phyloP scores from a whole-genome alignment of 2,329 filamentous ascomycete species.

The Nothophoma quercina region DNA sequence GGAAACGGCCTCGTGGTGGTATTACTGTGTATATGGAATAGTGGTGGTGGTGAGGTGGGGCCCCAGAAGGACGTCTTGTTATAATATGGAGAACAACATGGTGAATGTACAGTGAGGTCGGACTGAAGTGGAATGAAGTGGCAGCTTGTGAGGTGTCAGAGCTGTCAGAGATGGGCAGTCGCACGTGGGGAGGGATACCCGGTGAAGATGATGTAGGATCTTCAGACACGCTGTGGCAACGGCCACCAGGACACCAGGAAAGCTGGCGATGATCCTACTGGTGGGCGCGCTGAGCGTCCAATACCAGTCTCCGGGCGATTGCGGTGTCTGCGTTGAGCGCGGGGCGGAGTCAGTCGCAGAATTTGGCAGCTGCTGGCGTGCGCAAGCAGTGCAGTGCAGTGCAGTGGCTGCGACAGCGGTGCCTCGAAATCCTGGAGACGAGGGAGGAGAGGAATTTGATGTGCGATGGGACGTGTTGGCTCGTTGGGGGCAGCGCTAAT shows the following conservation, averaged over 20 bases:
- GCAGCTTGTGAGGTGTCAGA: slow-evolving; percentile 33
- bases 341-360: slow-evolving; percentile 2
- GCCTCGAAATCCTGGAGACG: slow-evolving; percentile 19
- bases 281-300: slow-evolving; percentile 4
- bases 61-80: slow-evolving; percentile 48
- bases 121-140: slow-evolving; percentile 39
- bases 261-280: slow-evolving; percentile 10
- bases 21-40: slow-evolving; percentile 16
- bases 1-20: slow-evolving; percentile 7
- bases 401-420: slow-evolving; percentile 13
- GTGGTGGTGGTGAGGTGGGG: slow-evolving; percentile 35
- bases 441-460: slow-evolving; percentile 32
- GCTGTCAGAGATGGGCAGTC: slow-evolving; percentile 28
- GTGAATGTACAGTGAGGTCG: slow-evolving; percentile 33
- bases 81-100: slow-evolving; percentile 50
- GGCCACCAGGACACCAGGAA: slow-evolving; percentile 20
- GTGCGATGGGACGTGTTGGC: slow-evolving; percentile 23
- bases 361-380: slow-evolving; percentile 12
- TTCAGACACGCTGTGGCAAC: slow-evolving; percentile 44
- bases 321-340: slow-evolving; percentile 10
- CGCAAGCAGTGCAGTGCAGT: slow-evolving; percentile 13
- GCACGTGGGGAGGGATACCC: slow-evolving; percentile 40
- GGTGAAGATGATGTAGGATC: slow-evolving; percentile 41
- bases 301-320: slow-evolving; percentile 6
- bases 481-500: slow-evolving; percentile 18